These are phyloP conservation scores for Daldinia decipiens DNA, from an alignment of 495 filamentous ascomycete genomes.

Conservation along the genomic window DNA sequence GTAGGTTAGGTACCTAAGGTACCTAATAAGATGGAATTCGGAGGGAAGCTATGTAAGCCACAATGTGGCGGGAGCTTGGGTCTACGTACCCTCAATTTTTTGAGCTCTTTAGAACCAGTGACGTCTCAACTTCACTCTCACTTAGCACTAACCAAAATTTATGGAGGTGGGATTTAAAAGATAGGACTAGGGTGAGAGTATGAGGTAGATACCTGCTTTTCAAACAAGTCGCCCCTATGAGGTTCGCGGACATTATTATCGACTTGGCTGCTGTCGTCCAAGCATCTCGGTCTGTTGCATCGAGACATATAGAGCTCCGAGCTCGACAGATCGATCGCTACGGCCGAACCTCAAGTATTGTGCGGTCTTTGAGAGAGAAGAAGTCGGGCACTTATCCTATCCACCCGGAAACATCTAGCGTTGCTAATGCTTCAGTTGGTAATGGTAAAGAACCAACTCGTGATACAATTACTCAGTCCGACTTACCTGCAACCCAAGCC, in stretches of 20 bases:
- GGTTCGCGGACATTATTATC: slow-evolving; percentile 67
- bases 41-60: slow-evolving; percentile 29
- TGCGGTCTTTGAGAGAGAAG: slow-evolving; percentile 71
- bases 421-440: slow-evolving; percentile 7
- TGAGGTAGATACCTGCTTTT: slow-evolving; percentile 32
- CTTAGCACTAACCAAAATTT: slow-evolving; percentile 13
- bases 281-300: slow-evolving; percentile 79
- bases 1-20: too few relatives aligned
- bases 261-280: slow-evolving; percentile 82
- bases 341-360: slow-evolving; percentile 77
- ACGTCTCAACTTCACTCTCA: slow-evolving; percentile 18
- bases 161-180: slow-evolving; percentile 6
- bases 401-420: background rate
- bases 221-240: slow-evolving; percentile 48
- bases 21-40: too few relatives aligned
- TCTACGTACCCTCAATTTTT: slow-evolving; percentile 22
- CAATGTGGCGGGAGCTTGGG: slow-evolving; percentile 44
- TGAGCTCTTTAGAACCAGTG: slow-evolving; percentile 9
- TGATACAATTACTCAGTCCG: slow-evolving; percentile 14
- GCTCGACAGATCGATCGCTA: slow-evolving; percentile 81
- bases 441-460: slow-evolving; percentile 5
- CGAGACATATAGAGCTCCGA: slow-evolving; percentile 82
- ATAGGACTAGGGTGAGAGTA: slow-evolving; percentile 22
- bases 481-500: slow-evolving; percentile 2
- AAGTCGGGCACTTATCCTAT: slow-evolving; percentile 43